Base-by-base conservation (phyloP, 1,284 basidiomycete genomes). In the Rhodotorula glutinis region DNA sequence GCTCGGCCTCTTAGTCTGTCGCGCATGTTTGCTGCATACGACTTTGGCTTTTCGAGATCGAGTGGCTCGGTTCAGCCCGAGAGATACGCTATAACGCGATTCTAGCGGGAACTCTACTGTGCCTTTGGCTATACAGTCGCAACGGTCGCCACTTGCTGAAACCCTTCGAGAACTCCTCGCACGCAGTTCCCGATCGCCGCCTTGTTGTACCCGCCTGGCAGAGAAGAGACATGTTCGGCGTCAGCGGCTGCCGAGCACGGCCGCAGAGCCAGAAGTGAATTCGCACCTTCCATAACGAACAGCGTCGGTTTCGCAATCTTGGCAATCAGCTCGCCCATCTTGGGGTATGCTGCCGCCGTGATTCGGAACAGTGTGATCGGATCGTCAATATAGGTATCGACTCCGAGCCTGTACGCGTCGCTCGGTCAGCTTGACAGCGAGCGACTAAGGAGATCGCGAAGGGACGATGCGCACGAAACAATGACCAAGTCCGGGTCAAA, bases 261-360 rank as follows among this genome's bases (percentile, higher is more conserved):
- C n/a, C n/a, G n/a, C n/a, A n/a, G n/a, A n/a, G n/a, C n/a, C n/a
- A n/a, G n/a, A n/a, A n/a, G n/a, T n/a, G n/a, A n/a, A n/a, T n/a
- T n/a, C n/a, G n/a, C n/a, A 65, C 80, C 80, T 73, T 81, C 80
- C 78, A 81, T 76, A 13, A 78, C 74, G 59, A 80, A 80, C 29
- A 79, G 67, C 19, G 78, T 79, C 16, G 73, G 76, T 53, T 73
- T 71, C n/a, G 60, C 57, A 1, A 78, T 25, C 23, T 57, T 54
- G 19, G 74, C 72, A 21, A 80, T 77, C n/a, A 74, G 57, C 40
- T 49, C 54, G n/a, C 80, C 79, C 27, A 81, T 79, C 29, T 68
- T 63, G 17, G 64, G 51, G 60, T 81, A 81, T 21, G 76, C 78
- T 11, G 68, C 69, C 4, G 67, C 67, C 16, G 78, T 77, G 57